These are phyloP conservation scores for Globisporangium apiculatum DNA, from an alignment of 352 stramenopile species.

Conservation along the genomic window DNA sequence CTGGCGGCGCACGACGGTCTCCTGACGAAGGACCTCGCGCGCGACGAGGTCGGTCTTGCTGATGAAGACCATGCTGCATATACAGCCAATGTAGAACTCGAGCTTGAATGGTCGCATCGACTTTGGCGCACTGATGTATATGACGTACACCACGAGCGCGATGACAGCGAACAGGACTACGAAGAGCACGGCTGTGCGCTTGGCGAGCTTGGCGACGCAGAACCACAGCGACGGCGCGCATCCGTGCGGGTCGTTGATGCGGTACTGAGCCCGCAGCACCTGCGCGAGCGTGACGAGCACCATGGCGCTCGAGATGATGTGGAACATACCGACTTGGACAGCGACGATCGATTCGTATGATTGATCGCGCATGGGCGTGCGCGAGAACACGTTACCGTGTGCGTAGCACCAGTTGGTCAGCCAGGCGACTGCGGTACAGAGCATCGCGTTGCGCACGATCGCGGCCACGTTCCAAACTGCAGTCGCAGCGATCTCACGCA, in stretches of 20 bases:
- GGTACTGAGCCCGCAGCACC: slow-evolving; percentile 5
- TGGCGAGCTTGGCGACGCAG: slow-evolving; percentile 2
- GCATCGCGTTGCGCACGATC: slow-evolving; percentile 12
- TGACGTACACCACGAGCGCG: background rate
- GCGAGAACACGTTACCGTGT: slow-evolving; percentile 19
- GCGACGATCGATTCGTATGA: slow-evolving; percentile 18
- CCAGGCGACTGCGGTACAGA: slow-evolving; percentile 13
- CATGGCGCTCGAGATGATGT: background rate
- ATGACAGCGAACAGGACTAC: slow-evolving; percentile 6
- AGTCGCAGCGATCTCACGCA: background rate
- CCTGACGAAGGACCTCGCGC: background rate
- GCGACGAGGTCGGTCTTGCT: background rate
- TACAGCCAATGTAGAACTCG: slow-evolving; percentile 1
- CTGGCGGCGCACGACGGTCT: background rate
- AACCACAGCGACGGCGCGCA: background rate
- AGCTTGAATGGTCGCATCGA: slow-evolving; percentile 1
- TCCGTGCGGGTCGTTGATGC: background rate
- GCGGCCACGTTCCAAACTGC: background rate
- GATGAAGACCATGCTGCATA: background rate
- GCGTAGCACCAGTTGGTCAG: slow-evolving; percentile 17
- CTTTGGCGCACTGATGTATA: background rate
- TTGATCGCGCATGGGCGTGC: slow-evolving; percentile 18
- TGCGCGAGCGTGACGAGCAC: slow-evolving; percentile 2
- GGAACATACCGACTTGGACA: slow-evolving; percentile 17
- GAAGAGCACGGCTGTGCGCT: background rate